Evolutionary conservation across 176 grass and related monocot species (phyloP), one percentile per base, ranked within the genome.

Genomic region (Canna indica): DNA sequence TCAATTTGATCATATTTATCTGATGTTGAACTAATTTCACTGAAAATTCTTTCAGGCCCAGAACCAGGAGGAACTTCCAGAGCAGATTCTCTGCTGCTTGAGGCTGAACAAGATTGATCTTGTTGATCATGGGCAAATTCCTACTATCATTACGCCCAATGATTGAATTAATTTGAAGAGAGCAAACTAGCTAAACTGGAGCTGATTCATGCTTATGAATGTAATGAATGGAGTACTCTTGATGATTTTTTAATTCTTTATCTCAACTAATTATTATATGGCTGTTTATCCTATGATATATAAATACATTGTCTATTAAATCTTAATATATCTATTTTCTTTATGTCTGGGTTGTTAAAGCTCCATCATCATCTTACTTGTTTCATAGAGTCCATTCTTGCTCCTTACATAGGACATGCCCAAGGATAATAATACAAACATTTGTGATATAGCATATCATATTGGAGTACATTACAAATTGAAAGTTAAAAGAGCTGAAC

Each of bases 41-140:
- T 69, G 5, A 47, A 77, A 72, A 32, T 39, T 60, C 56, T 47
- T 80, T 69, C 86, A 99, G 89, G 84, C 89, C 62, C 94, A 99
- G 65, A 99, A 90, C 75, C 84, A 85, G 69, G 84, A 90, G 29
- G 89, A 99, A 68, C 89, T 99, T 30, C 94, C 94, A 47, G 94
- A 99, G 69, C 94, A 99, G 70, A 86, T 99, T 59, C 82, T 93
- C 16, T 99, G 89, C 71, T 85, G 89, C 4, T 77, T 93, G 63
- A 90, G 94, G 45, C 71, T 99, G 75, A 90, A 99, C 80, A 99
- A 85, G 90, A 90, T 99, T n/a, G 86, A 99, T 72, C 87, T 99
- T 35, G 18, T 73, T 47, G 78, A 93, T 76, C 47, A 85, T 47
- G 94, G 86, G 45, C 88, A 91, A 77, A 74, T 93, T 85, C 94